A percentile compares a stretch with the other conserved stretches of the same genome.
Evolutionary conservation across 345 rosid genomes (phyloP).

Genomic region (Salix arbutifolia): DNA sequence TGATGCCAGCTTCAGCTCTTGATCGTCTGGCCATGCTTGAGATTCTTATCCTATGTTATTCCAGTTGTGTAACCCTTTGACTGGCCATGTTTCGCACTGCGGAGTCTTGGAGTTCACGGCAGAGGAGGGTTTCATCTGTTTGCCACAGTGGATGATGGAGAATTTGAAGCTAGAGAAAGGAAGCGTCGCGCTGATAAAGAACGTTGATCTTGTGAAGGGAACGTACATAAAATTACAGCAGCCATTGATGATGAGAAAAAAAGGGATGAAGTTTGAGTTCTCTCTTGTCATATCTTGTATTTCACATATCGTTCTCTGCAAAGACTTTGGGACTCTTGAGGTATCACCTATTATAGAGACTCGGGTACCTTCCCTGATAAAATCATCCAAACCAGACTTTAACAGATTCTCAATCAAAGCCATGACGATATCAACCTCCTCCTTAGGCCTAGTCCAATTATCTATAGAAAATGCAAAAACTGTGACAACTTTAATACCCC

Average conservation of each 20-base stretch:
- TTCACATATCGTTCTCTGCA: constrained; percentile 32
- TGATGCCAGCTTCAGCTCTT: constrained; percentile 14
- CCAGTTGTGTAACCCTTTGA: constrained; percentile 1
- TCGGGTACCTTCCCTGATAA: constrained; percentile 43
- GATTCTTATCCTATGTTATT: constrained; percentile 16
- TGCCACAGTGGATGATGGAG: constrained; percentile 29
- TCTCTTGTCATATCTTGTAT: constrained; percentile 50
- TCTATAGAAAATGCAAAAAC: constrained; percentile 74
- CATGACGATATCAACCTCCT: constrained; percentile 66
- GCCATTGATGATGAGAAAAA: too few relatives aligned
- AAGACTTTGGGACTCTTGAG: constrained; percentile 48
- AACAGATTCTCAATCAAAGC: constrained; percentile 51
- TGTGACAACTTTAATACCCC: constrained; percentile 63
- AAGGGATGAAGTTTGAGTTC: too few relatives aligned
- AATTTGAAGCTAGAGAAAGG: constrained; percentile 15
- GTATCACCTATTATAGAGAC: constrained; percentile 63
- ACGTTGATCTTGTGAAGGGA: background rate
- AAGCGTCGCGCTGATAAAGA: background rate
- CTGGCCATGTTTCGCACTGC: constrained; percentile 11
- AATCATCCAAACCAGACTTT: constrained; percentile 36
- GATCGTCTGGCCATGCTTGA: background rate
- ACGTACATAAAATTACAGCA: constrained; percentile 25
- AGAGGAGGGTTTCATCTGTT: background rate
- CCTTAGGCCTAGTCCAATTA: constrained; percentile 76
- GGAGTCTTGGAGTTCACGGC: constrained; percentile 26